Percentiles rank a stretch among this genome's conserved stretches.
Evolutionary conservation across 2,329 filamentous ascomycete species (phyloP).

Genomic region (Conoideocrella luteorostrata): DNA sequence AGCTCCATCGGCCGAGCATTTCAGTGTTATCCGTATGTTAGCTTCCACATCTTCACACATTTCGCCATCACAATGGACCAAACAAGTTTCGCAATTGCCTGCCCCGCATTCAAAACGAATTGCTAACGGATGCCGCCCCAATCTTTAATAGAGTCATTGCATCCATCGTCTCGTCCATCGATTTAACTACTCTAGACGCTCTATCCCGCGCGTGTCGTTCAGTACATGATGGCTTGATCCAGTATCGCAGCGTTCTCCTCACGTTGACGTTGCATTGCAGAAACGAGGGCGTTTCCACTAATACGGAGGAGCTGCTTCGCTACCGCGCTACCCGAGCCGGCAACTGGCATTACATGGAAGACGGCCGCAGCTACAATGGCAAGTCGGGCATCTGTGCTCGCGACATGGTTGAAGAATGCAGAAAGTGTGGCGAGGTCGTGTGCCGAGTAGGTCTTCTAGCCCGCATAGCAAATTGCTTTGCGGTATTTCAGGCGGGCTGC

Average conservation of each 20-base stretch:
- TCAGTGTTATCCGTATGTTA: conserved; percentile 29
- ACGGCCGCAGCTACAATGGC: conserved; percentile 48
- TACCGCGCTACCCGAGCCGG: conserved; percentile 50
- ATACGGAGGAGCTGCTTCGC: conserved; percentile 49
- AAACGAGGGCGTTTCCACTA: conserved; percentile 57
- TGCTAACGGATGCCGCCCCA: not conserved
- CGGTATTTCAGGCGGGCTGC: not conserved
- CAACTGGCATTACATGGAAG: conserved; percentile 55
- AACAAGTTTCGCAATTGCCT: too few species aligned
- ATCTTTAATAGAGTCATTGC: conserved; percentile 63
- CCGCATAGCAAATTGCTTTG: not conserved
- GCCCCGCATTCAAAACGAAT: too few species aligned
- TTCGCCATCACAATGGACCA: too few species aligned
- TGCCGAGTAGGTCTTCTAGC: conserved; percentile 62
- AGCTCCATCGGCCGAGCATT: conserved; percentile 24
- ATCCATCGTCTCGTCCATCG: conserved; percentile 68
- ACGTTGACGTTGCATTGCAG: conserved; percentile 71
- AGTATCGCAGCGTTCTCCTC: conserved; percentile 69
- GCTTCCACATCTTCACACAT: conserved; percentile 4
- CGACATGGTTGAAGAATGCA: conserved; percentile 80
- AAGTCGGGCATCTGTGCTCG: conserved; percentile 76
- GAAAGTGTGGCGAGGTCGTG: conserved; percentile 67
- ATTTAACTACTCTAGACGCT: conserved; percentile 80
- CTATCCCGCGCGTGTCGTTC: conserved; percentile 77
- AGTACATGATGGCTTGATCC: conserved; percentile 69